Base-by-base conservation (phyloP, 306 rosid species). In the Casuarina glauca region DNA sequence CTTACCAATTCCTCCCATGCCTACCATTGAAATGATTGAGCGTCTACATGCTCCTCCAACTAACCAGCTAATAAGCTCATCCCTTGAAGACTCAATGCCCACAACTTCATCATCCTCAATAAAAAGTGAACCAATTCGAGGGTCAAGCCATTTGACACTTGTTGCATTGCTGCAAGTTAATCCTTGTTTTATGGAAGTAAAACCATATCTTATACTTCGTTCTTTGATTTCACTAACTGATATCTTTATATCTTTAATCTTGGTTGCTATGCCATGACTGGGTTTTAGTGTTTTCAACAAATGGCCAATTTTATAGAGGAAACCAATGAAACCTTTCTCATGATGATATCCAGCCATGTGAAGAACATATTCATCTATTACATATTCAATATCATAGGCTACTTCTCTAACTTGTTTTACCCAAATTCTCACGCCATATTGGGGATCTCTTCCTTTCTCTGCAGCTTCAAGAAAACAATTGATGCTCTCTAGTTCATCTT, bases 391-490 rank as follows among this genome's bases (percentile, higher is more conserved):
- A 5, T 63, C 41, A 76, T 45, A 76, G 1, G 79, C 49, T 19
- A 10, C 73, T 11, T 64, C n/a, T 2, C 63, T 76, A 6, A 76
- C 45, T 51, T 50, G 38, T 32, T 76, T 19, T 73, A 50, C 79
- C 79, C 73, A 64, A 1, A 5, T 19, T 49, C 50, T 75, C 1
- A 75, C 49, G 6, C 63, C 72, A 38, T 32, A 3, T 2, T 19
- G 42, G 63, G 19, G 9, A 13, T 10, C 70, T 16, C 49, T 6
- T 16, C 49, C 10, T 2, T 49, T 54, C 13, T 10, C 57, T 49
- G 36, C 79, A 6, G 63, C 79, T 8, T 75, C 38, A n/a, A 75
- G 72, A 71, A 75, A 75, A 48, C 61, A 51, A 19, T 8, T 3
- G 45, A 75, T 62, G 60, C 46, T 62, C 26, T 75, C 15, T 9